Evolutionary conservation across 148 eudicot species (phyloP).

Genomic region (Fagopyrum esculentum): DNA sequence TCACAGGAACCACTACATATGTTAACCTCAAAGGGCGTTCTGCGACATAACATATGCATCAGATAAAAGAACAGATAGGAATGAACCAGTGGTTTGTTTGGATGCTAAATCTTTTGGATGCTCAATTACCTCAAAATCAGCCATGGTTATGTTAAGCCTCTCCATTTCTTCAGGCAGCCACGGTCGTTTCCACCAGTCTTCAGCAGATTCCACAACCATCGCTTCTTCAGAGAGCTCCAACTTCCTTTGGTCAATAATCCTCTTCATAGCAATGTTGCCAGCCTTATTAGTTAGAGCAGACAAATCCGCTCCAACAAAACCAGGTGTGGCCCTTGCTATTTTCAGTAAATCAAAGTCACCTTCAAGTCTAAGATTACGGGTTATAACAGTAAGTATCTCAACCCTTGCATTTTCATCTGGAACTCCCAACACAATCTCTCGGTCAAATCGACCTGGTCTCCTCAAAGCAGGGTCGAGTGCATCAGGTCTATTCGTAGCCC

Average conservation of each 20-base stretch:
- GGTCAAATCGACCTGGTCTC: slow-evolving; percentile 84
- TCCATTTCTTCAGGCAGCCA: slow-evolving; percentile 61
- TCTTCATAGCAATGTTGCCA: slow-evolving; percentile 78
- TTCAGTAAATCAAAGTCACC: slow-evolving; percentile 64
- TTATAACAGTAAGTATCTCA: slow-evolving; percentile 63
- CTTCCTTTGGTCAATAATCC: slow-evolving; percentile 55
- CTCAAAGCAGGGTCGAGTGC: slow-evolving; percentile 86
- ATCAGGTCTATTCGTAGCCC: slow-evolving; percentile 91
- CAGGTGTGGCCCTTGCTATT: slow-evolving; percentile 79
- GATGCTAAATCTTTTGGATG: not conserved
- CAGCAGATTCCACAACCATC: slow-evolving; percentile 21
- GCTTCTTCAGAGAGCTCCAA: slow-evolving; percentile 30
- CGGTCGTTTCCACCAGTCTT: slow-evolving; percentile 68
- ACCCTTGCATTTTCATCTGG: slow-evolving; percentile 85
- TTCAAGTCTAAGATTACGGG: slow-evolving; percentile 51
- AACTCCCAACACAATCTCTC: slow-evolving; percentile 71
- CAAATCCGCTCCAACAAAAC: slow-evolving; percentile 98
- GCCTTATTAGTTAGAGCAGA: slow-evolving; percentile 64
- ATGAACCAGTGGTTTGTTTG: not conserved
- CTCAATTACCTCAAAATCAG: slow-evolving; percentile 72
- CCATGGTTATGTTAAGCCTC: slow-evolving; percentile 53
- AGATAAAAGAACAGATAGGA: not conserved
- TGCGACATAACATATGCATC: not conserved
- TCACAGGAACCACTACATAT: not conserved
- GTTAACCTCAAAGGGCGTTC: not conserved